Conservation (phyloP, 179 eudicot species). For the Drosera spatulata region DNA sequence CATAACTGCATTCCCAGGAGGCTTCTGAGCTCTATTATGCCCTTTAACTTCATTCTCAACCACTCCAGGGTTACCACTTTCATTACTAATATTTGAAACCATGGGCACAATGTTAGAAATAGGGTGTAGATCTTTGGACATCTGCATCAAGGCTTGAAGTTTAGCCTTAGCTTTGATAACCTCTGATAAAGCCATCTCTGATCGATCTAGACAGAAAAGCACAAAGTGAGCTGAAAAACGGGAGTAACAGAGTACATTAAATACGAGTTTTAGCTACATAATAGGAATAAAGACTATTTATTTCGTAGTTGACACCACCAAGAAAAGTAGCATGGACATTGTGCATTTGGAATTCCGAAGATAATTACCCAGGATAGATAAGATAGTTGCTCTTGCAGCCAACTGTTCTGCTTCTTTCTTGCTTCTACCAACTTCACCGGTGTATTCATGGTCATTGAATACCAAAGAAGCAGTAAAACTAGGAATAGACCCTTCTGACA, state of each 20-base stretch:
- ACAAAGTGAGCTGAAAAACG: neutral
- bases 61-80: conserved; percentile 1
- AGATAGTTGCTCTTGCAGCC: conserved; percentile 52
- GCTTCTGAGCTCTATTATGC: conserved; percentile 4
- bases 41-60: conserved; percentile 7
- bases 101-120: conserved; percentile 1
- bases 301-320: neutral
- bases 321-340: neutral
- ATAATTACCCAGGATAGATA: conserved; percentile 46
- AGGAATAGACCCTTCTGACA: conserved; percentile 20
- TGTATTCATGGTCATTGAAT: conserved; percentile 34
- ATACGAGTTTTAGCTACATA: neutral
- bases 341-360: neutral
- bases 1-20: neutral
- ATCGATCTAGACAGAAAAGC: conserved; percentile 30
- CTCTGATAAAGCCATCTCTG: conserved; percentile 25
- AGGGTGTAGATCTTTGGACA: conserved; percentile 6
- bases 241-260: no score
- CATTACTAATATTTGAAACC: conserved; percentile 6
- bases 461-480: conserved; percentile 32
- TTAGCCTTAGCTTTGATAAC: conserved; percentile 41
- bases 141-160: conserved; percentile 19
- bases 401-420: conserved; percentile 70
- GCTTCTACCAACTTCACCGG: conserved; percentile 32
- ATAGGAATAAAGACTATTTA: neutral